phyloP scores from a whole-genome alignment of 768 basidiomycete species.

The Candolleomyces aberdarensis region DNA sequence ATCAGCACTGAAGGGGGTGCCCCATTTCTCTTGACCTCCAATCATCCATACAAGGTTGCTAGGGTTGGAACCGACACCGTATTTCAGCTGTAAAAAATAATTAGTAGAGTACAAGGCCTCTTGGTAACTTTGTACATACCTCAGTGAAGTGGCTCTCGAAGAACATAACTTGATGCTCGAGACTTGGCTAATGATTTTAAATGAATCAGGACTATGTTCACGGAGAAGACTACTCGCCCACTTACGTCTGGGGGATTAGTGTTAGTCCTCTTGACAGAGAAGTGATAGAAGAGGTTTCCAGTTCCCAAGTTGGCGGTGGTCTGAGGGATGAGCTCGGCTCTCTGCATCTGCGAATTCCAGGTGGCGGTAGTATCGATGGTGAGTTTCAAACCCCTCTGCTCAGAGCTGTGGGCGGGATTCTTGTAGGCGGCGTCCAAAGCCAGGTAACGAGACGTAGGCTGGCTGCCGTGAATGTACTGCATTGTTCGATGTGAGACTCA shows the following conservation, averaged over 20 bases:
- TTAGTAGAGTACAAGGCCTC: background rate
- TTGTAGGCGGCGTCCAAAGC: conserved; percentile 49
- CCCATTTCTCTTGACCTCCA: conserved; percentile 43
- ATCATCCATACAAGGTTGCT: conserved; percentile 56
- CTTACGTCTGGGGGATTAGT: conserved; percentile 52
- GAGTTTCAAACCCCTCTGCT: conserved; percentile 48
- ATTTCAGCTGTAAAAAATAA: conserved; percentile 41
- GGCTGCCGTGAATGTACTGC: conserved; percentile 54
- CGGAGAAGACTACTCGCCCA: background rate
- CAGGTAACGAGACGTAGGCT: conserved; percentile 51
- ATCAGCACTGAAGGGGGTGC: conserved; percentile 45
- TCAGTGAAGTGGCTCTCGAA: conserved; percentile 66
- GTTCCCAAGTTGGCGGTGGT: conserved; percentile 53
- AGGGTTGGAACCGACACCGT: conserved; percentile 48
- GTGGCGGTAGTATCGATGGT: conserved; percentile 52
- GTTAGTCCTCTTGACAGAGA: conserved; percentile 47
- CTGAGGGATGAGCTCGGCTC: conserved; percentile 41
- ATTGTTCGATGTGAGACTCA: background rate
- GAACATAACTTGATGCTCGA: conserved; percentile 61
- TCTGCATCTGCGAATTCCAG: conserved; percentile 55
- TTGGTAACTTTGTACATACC: conserved; percentile 21
- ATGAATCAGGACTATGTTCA: background rate
- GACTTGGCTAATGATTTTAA: conserved; percentile 34
- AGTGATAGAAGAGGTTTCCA: conserved; percentile 61
- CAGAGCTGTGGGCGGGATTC: conserved; percentile 53